Evolutionary conservation across 83 land plant genomes (phyloP), one percentile per base, ranked within the genome.

Genomic region (Thuja plicata): DNA sequence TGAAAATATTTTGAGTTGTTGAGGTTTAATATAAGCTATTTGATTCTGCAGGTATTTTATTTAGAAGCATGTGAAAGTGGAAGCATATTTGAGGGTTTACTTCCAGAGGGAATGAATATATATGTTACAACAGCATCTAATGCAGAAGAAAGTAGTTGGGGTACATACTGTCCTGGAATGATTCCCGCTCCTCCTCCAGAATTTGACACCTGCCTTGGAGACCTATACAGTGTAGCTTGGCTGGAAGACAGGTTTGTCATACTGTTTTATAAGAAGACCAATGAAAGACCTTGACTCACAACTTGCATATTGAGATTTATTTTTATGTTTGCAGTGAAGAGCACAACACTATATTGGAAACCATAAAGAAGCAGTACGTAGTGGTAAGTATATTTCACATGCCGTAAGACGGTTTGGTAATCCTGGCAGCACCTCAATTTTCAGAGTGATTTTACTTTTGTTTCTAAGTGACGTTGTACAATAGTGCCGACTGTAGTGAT

Each of bases 81-180:
- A 45, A 97, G 98, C 70, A 90, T 97, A 12, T 95, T 97, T 71
- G 96, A 87, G 98, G 95, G 46, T 97, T 94, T 89, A n/a, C 99
- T 98, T 60, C 90, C 94, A 38, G 98, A 95, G 87, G 96, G 89
- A 86, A 89, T 92, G 85, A 93, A 94, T 86, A 92, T 98, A 35
- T 97, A 97, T 91, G 99, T 95, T 30, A 97, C 99, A 19, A 98
- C 99, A 12, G 99, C 99, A 41, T 94, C 99, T 4, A 96, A 96
- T 90, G 99, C 99, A 30, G 92, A 92, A 81, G 99, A 98, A 92
- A 96, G 94, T 86, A 98, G 99, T 89, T 97, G 94, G 93, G 99
- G 99, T 19, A 97, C 97, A 8, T 98, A 98, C 86, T 97, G 99
- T 88, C 98, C 99, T 55, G 99, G 99, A 21, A 97, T 92, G 97